Percentiles rank a stretch among this genome's conserved stretches.
These are phyloP conservation scores for Phoma sp. DNA, from an alignment of 2,329 filamentous ascomycete genomes.

Conservation along the genomic window DNA sequence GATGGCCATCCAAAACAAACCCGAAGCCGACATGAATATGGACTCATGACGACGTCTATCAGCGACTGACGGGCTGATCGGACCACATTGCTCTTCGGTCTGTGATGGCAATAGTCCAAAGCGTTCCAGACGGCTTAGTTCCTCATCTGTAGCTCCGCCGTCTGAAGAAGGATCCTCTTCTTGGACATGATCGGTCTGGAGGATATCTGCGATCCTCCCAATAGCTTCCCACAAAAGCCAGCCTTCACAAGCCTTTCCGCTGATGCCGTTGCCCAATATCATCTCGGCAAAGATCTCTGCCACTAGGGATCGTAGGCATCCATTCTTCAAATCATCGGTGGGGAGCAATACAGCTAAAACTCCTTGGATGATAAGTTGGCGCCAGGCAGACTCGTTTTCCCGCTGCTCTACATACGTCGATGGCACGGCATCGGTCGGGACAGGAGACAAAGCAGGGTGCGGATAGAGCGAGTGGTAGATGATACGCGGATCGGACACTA, in stretches of 20 bases:
- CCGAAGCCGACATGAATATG: constrained; percentile 29
- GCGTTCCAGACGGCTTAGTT: constrained; percentile 60
- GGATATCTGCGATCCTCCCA: constrained; percentile 69
- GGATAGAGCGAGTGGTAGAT: constrained; percentile 87
- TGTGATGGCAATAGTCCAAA: constrained; percentile 61
- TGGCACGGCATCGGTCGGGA: constrained; percentile 66
- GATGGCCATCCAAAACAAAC: constrained; percentile 64
- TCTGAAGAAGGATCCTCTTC: constrained; percentile 40
- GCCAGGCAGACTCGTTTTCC: constrained; percentile 82
- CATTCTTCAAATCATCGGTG: constrained; percentile 90
- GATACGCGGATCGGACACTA: constrained; percentile 68
- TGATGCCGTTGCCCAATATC: constrained; percentile 82
- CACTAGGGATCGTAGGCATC: constrained; percentile 81
- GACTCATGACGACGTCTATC: constrained; percentile 26
- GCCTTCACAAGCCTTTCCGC: constrained; percentile 81
- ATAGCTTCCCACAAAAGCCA: constrained; percentile 89
- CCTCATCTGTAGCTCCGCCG: constrained; percentile 30
- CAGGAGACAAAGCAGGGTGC: constrained; percentile 79
- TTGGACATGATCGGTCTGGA: constrained; percentile 47
- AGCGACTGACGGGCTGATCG: constrained; percentile 25
- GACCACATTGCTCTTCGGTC: constrained; percentile 36
- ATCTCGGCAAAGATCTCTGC: constrained; percentile 89
- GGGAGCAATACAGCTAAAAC: constrained; percentile 84
- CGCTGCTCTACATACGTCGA: constrained; percentile 66
- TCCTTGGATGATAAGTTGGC: constrained; percentile 85